Evolutionary conservation across 495 filamentous ascomycete genomes (phyloP).

Genomic region (Apiosordaria backusii): DNA sequence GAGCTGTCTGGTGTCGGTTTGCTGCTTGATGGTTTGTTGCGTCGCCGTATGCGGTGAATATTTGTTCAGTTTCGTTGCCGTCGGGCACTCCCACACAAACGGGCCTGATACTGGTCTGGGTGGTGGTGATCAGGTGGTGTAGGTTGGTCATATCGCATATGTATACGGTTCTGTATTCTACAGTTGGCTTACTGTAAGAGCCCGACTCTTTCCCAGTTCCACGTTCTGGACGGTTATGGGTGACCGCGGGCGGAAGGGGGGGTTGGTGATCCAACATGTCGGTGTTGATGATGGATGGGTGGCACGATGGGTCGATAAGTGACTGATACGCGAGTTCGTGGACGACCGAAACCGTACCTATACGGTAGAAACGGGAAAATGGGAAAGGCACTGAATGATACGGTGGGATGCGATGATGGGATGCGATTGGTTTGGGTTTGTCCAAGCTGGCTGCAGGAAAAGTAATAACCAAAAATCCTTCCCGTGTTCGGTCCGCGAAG

Average conservation of each 20-base stretch:
- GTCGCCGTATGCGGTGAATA: not conserved
- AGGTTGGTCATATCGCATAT: not conserved
- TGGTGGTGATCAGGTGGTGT: not conserved
- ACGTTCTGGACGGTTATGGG: not conserved
- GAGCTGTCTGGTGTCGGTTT: not conserved
- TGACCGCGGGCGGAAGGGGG: no score
- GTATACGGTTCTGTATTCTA: not conserved
- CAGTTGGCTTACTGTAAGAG: not conserved
- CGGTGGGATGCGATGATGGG: not conserved
- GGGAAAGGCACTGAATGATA: not conserved
- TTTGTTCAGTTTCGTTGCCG: not conserved
- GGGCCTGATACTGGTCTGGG: not conserved
- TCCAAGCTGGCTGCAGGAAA: not conserved
- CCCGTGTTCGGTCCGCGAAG: not conserved
- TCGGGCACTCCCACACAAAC: not conserved
- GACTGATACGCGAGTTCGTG: no score
- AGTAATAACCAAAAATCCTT: not conserved
- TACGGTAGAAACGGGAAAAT: not conserved
- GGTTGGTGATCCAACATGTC: not conserved
- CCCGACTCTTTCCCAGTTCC: not conserved
- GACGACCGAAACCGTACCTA: no score
- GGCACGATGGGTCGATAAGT: not conserved
- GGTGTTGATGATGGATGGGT: not conserved
- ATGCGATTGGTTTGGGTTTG: not conserved
- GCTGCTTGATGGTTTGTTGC: not conserved